phyloP scores from a whole-genome alignment of 2,329 filamentous ascomycete genomes.

The Zasmidium citrigriseum region DNA sequence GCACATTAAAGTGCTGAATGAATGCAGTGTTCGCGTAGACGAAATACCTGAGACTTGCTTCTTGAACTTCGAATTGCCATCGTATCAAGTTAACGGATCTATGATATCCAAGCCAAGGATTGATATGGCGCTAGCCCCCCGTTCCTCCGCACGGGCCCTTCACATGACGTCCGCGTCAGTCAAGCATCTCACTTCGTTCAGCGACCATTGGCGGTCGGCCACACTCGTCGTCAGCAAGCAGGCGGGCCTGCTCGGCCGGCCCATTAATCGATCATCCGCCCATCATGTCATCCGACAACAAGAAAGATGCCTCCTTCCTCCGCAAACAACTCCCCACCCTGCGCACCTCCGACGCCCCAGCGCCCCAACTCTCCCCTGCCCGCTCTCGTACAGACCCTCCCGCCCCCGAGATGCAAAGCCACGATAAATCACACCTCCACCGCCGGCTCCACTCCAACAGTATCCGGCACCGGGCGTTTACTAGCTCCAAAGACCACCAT shows the following conservation, averaged over 20 bases:
- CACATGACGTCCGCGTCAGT: neutral
- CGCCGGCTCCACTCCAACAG: constrained; percentile 23
- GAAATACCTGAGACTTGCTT: too few relatives aligned
- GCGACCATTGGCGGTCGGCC: neutral
- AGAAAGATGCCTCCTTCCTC: neutral
- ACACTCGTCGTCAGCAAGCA: neutral
- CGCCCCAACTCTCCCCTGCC: constrained; percentile 15
- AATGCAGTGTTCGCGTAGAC: too few relatives aligned
- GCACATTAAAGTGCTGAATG: too few relatives aligned
- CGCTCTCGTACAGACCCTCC: constrained; percentile 23
- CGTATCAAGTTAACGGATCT: too few relatives aligned
- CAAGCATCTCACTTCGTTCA: neutral
- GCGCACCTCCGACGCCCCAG: constrained; percentile 10
- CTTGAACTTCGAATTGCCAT: too few relatives aligned
- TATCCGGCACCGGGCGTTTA: constrained; percentile 23
- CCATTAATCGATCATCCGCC: neutral
- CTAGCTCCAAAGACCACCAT: constrained; percentile 20
- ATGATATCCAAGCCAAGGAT: too few relatives aligned
- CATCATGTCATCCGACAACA: neutral
- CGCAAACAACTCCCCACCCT: constrained; percentile 21
- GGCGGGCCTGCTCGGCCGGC: neutral
- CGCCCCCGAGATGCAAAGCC: constrained; percentile 14
- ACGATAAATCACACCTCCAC: constrained; percentile 21
- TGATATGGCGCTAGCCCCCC: too few relatives aligned
- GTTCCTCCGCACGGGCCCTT: neutral